Base-by-base conservation (phyloP, 371 early-diverging fungal species). In the Actinomucor elegans region DNA sequence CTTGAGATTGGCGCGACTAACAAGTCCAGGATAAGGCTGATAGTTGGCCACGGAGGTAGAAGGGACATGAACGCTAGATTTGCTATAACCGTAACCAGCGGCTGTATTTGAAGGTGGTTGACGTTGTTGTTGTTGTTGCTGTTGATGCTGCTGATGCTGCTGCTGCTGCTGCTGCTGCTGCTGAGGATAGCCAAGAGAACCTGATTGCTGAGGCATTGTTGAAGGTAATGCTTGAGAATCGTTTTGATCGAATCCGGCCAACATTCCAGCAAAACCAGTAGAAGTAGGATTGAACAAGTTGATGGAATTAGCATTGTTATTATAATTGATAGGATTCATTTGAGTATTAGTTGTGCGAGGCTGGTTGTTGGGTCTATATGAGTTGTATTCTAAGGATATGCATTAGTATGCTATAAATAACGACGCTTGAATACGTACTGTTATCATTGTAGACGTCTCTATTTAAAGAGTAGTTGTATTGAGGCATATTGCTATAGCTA, bases 1-100 rank as follows among this genome's bases (percentile, higher is more conserved):
- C 50, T 80, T 73, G 32, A 88, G 65, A 36, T 79, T 84, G 17
- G 85, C 81, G 60, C 85, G 84, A 63, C 84, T 83, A 17, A 84
- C 69, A 35, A 86, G 69, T 10, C 79, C 78, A 1, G 77, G 77
- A 44, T 84, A 84, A 14, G 69, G 73, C 21, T 51, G 68, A 55
- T 82, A 75, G 17, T 71, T 73, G 24, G 60, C 57, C 11, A 57
- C 57, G 12, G 57, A 62, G 24, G 57, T 51, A 34, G 61, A 14
- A 11, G 52, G 52, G 15, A 46, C n/a, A 41, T 56, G 51, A 26
- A 21, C n/a, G 31, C 47, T 20, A 9, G 60, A 29, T 43, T 54
- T 60, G n/a, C 24, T 31, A 20, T 48, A 41, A 8, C 48, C 48
- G 37, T 37, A 49, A 34, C 18, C 32, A 8, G 32, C 11, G 3